Conservation (phyloP, 108 stramenopile species). For the Pinguiococcus pyrenoidosus region DNA sequence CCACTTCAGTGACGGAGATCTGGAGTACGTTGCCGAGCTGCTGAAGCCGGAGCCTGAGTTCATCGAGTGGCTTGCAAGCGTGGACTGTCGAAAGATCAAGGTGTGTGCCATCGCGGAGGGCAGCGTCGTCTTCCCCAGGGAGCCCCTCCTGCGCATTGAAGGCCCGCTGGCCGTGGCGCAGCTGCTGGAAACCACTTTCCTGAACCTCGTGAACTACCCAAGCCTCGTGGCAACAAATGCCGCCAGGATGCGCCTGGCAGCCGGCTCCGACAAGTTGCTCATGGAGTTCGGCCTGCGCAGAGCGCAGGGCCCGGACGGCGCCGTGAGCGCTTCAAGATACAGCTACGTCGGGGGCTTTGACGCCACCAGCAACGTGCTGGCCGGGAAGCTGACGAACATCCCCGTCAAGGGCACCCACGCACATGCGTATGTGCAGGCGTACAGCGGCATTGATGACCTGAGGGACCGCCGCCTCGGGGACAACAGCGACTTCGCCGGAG, state of each 20-base stretch:
- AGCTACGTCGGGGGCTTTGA: conserved; percentile 85
- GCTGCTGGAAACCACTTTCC: conserved; percentile 84
- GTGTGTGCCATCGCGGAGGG: conserved; percentile 72
- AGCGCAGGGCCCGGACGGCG: conserved; percentile 96
- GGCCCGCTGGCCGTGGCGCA: conserved; percentile 81
- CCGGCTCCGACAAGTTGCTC: conserved; percentile 45
- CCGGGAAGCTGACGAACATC: conserved; percentile 68
- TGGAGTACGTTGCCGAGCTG: neutral
- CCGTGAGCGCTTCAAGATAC: conserved; percentile 70
- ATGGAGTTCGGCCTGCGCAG: conserved; percentile 93
- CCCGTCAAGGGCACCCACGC: conserved; percentile 84
- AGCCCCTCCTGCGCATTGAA: conserved; percentile 52
- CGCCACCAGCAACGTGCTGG: conserved; percentile 83
- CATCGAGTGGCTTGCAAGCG: conserved; percentile 55
- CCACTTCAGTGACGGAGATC: neutral
- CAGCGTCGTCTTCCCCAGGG: conserved; percentile 61
- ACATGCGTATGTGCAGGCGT: conserved; percentile 85
- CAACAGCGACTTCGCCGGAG: neutral
- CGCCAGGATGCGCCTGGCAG: conserved; percentile 80
- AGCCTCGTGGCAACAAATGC: conserved; percentile 88
- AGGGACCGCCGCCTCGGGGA: neutral
- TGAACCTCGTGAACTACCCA: conserved; percentile 81
- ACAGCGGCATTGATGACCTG: conserved; percentile 56
- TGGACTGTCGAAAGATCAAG: conserved; percentile 56
- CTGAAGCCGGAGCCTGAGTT: conserved; percentile 56